Evolutionary conservation across 139 green algal genomes (phyloP).

Genomic region (Ettlia oleoabundans): DNA sequence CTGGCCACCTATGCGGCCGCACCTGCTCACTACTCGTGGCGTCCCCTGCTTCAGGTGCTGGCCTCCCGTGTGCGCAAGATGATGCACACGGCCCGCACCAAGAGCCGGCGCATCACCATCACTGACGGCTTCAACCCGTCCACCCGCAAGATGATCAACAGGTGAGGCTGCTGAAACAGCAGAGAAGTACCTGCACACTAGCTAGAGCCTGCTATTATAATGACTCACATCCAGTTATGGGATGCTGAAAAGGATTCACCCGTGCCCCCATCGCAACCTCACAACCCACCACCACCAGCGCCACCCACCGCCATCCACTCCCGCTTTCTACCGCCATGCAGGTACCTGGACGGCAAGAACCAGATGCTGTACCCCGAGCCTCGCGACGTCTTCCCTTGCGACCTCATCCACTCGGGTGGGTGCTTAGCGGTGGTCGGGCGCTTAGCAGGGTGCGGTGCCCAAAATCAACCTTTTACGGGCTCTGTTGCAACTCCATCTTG

Average conservation of each 20-base stretch:
- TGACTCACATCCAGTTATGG: too few relatives aligned
- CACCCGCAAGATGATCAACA: constrained; percentile 92
- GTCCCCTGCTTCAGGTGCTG: constrained; percentile 53
- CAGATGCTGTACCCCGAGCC: constrained; percentile 92
- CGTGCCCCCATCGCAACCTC: too few relatives aligned
- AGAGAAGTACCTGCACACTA: too few relatives aligned
- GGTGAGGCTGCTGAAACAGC: constrained; percentile 13
- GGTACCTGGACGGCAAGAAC: constrained; percentile 94
- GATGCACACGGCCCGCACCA: constrained; percentile 83
- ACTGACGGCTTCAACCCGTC: constrained; percentile 94
- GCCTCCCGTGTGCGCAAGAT: constrained; percentile 62
- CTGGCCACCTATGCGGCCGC: constrained; percentile 28
- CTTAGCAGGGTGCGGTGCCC: background rate
- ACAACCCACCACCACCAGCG: too few relatives aligned
- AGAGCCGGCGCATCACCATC: constrained; percentile 70
- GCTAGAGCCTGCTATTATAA: too few relatives aligned
- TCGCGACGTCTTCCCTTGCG: constrained; percentile 88
- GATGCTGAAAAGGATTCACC: too few relatives aligned
- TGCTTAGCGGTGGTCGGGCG: background rate
- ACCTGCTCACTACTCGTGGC: constrained; percentile 49
- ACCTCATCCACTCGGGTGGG: constrained; percentile 70
- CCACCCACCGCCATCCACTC: background rate
- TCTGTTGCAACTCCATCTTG: background rate
- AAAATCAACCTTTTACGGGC: background rate
- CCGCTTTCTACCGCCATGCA: background rate